Conservation (phyloP, 2,329 filamentous ascomycete genomes). For the Zymoseptoria crescenta region DNA sequence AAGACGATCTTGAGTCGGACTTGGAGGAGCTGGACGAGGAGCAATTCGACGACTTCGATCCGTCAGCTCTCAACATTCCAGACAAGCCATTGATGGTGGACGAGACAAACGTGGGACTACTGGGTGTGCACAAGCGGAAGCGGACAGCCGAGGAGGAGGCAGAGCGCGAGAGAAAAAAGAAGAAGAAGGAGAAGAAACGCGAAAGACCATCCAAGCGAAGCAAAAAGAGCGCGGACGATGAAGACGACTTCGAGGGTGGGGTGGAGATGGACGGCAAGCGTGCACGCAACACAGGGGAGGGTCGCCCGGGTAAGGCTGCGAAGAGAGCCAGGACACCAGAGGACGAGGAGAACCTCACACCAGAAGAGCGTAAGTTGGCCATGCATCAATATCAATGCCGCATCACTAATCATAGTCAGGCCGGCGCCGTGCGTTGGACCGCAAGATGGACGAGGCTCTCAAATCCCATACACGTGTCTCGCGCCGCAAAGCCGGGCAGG, state of each 20-base stretch:
- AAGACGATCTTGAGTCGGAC: conserved; percentile 53
- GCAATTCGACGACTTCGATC: conserved; percentile 58
- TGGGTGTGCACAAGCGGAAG: conserved; percentile 58
- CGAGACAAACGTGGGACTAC: conserved; percentile 52
- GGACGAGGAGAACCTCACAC: conserved; percentile 70
- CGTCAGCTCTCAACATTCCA: conserved; percentile 52
- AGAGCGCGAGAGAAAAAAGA: conserved; percentile 48
- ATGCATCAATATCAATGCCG: not conserved
- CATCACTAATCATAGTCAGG: conserved; percentile 34
- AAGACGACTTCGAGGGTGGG: conserved; percentile 29
- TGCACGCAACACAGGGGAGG: conserved; percentile 42
- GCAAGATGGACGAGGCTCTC: conserved; percentile 78
- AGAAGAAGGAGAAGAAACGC: conserved; percentile 20
- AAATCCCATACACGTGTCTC: conserved; percentile 65
- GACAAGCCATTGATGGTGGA: conserved; percentile 54
- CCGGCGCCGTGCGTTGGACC: conserved; percentile 73
- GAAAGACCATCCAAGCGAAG: conserved; percentile 25
- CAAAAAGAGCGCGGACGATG: conserved; percentile 11
- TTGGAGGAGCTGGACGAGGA: conserved; percentile 59
- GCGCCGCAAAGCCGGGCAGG: conserved; percentile 81
- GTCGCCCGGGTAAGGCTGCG: conserved; percentile 40
- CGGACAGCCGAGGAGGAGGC: conserved; percentile 53
- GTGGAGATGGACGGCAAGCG: conserved; percentile 49
- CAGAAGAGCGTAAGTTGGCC: conserved; percentile 63
- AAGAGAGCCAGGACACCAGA: conserved; percentile 48